These are phyloP conservation scores for Phaffia rhodozyma DNA, from an alignment of 1,284 basidiomycete genomes.

Conservation along the genomic window DNA sequence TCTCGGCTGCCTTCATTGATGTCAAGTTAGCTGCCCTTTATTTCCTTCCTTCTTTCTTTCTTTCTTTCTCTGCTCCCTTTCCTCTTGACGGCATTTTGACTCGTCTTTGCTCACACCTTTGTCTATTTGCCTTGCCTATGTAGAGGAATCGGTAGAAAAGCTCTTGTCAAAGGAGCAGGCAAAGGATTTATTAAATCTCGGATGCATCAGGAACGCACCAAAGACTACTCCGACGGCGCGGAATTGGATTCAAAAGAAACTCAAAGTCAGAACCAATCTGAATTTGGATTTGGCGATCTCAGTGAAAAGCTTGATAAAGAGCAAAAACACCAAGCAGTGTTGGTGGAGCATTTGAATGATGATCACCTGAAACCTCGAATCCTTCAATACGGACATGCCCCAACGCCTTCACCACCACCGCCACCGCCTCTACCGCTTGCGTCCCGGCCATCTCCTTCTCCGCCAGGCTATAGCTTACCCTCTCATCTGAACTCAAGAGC, in stretches of 20 bases:
- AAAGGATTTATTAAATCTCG: constrained; percentile 34
- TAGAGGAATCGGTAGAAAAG: constrained; percentile 53
- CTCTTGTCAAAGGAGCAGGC: constrained; percentile 48
- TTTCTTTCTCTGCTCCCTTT: background rate
- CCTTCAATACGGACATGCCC: background rate
- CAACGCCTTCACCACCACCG: background rate
- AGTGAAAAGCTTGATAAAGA: background rate
- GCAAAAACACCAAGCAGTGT: background rate
- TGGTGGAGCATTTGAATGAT: background rate
- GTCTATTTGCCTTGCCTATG: too few relatives aligned
- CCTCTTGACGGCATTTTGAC: background rate
- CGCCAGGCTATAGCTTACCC: too few relatives aligned
- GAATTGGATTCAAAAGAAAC: background rate
- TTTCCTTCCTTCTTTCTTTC: background rate
- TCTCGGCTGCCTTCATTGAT: constrained; percentile 64
- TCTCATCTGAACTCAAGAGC: too few relatives aligned
- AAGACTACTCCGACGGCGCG: background rate
- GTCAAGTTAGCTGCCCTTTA: constrained; percentile 28
- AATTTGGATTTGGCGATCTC: background rate
- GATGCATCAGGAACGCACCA: constrained; percentile 24
- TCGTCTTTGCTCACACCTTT: background rate
- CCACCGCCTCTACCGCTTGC: too few relatives aligned
- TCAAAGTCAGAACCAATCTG: background rate
- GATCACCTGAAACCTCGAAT: background rate
- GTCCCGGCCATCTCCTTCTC: too few relatives aligned